phyloP scores from a whole-genome alignment of 2,329 filamentous ascomycete species.

The Ophiostoma ulmi region DNA sequence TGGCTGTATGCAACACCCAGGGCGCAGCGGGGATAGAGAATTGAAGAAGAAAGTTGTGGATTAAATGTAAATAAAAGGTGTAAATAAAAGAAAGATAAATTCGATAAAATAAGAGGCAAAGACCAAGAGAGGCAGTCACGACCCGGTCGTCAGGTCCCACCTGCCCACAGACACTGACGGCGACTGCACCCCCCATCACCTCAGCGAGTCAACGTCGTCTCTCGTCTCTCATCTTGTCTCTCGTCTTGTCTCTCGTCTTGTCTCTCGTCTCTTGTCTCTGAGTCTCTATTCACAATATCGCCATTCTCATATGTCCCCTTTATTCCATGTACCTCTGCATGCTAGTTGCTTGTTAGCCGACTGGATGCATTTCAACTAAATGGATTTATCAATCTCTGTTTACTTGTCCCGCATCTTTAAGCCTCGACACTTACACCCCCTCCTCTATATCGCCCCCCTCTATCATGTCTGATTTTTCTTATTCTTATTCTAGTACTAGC shows the following conservation, averaged over 20 bases:
- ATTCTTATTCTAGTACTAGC: background rate
- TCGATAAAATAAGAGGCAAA: background rate
- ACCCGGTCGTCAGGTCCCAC: constrained; percentile 15
- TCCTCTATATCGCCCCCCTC: background rate
- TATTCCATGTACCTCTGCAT: constrained; percentile 3
- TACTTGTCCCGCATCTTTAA: background rate
- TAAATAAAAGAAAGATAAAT: background rate
- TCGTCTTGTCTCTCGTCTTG: background rate
- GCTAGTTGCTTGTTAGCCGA: background rate
- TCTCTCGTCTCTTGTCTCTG: background rate
- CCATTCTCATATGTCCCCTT: background rate
- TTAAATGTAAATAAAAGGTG: background rate
- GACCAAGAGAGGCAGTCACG: background rate
- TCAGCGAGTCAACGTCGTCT: background rate
- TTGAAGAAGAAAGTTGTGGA: constrained; percentile 7
- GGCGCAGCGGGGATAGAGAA: constrained; percentile 28
- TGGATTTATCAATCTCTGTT: background rate
- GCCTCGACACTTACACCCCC: background rate
- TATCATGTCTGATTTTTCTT: background rate
- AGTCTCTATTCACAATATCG: background rate
- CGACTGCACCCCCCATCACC: constrained; percentile 4
- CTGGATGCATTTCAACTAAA: background rate
- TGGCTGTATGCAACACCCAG: constrained; percentile 36
- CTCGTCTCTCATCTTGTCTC: background rate
- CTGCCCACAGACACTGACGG: background rate